Evolutionary conservation across 2,329 filamentous ascomycete genomes (phyloP).

Genomic region (Lecanicillium sp.): DNA sequence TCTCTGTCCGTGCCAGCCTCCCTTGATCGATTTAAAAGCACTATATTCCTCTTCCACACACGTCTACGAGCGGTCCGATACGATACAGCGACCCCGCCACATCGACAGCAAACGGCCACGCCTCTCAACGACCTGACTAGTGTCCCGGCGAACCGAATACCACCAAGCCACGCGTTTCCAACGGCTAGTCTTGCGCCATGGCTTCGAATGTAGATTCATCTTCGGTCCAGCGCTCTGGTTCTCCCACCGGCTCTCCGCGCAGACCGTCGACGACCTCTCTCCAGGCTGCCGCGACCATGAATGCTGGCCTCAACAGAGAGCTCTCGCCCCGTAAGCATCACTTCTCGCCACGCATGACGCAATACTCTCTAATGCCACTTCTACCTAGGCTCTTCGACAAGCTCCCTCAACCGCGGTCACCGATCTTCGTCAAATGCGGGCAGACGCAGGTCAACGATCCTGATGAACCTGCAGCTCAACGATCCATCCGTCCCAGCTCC

Average conservation of each 20-base stretch:
- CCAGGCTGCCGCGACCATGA: conserved; percentile 70
- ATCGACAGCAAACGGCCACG: background rate
- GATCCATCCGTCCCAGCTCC: conserved; percentile 62
- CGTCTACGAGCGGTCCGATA: background rate
- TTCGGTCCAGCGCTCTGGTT: conserved; percentile 31
- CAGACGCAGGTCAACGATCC: conserved; percentile 60
- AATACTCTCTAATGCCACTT: no score
- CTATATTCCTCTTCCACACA: background rate
- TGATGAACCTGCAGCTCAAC: conserved; percentile 69
- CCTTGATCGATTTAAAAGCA: conserved; percentile 7
- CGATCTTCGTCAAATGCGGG: conserved; percentile 41
- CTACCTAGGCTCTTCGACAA: conserved; percentile 43
- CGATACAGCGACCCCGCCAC: conserved; percentile 1
- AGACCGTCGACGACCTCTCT: conserved; percentile 64
- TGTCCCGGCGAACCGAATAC: background rate
- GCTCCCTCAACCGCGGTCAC: conserved; percentile 40
- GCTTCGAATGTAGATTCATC: conserved; percentile 23
- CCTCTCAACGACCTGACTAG: background rate
- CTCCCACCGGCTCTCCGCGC: conserved; percentile 55
- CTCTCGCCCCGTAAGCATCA: conserved; percentile 47
- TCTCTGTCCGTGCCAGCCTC: background rate
- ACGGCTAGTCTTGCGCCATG: conserved; percentile 18
- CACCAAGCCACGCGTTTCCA: background rate
- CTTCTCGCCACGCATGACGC: no score
- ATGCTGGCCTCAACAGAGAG: conserved; percentile 66